Evolutionary conservation across 176 grass and related monocot species (phyloP), one percentile per base, ranked within the genome.

Genomic region (Aechmea fasciata): DNA sequence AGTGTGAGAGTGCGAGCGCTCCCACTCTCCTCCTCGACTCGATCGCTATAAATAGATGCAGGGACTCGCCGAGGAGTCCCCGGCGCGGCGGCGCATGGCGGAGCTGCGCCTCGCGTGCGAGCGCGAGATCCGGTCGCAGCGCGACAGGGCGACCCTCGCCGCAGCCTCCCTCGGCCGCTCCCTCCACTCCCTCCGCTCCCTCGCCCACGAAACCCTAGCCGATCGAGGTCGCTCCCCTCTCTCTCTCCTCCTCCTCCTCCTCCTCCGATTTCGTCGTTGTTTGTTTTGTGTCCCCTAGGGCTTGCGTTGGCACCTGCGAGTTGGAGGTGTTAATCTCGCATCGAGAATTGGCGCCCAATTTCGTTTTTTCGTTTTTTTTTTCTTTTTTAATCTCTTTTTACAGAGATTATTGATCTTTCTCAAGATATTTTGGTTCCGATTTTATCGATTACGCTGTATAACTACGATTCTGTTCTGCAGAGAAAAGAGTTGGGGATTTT

Each of bases 181-280:
- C 51, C 33, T 96, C 71, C 72, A 67, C 83, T 84, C 83, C 3
- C 79, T 87, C 63, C 85, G 85, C 78, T 79, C 78, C 66, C 62
- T 84, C 59, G 78, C 92, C 12, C 22, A 71, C 8, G 15, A 70
- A 55, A 80, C 65, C 67, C 73, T 86, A 69, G 51, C 69, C 25
- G 75, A 83, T 67, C 80, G 81, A 83, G 92, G 92, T 81, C 2
- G 13, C 24, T 47, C 41, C 51, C 61, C 28, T 48, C 10, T 47
- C 17, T 22, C 68, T 10, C 15, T 4, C 3, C 17, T 1, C 28
- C 2, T 52, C 20, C 1, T 48, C 19, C 13, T 29, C 6, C 11
- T 22, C 18, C 9, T 14, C 10, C 5, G 11, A 9, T 0, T 13
- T 63, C 9, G 22, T n/a, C n/a, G 8, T 10, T 64, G 41, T 52